phyloP scores from a whole-genome alignment of 1,284 basidiomycete genomes.

The Omphalotus olearius region DNA sequence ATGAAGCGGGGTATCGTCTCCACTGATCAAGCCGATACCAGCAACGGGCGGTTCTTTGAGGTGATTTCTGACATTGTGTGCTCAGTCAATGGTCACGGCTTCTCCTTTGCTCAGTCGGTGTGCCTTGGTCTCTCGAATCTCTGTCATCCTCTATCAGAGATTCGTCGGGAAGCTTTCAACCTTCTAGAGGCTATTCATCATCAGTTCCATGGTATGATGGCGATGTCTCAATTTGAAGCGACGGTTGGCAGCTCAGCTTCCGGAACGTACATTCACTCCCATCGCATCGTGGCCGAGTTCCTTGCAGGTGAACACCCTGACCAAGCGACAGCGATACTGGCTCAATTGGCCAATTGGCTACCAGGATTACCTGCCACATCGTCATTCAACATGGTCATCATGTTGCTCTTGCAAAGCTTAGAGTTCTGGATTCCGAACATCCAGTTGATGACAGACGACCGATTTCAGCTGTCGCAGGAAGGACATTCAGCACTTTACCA shows the following conservation, averaged over 20 bases:
- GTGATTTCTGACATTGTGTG: slow-evolving; percentile 75
- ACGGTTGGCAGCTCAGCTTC: slow-evolving; percentile 73
- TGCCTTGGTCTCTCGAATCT: slow-evolving; percentile 85
- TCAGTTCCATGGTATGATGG: slow-evolving; percentile 53
- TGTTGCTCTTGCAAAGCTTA: slow-evolving; percentile 67
- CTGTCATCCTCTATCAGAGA: slow-evolving; percentile 65
- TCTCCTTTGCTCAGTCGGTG: slow-evolving; percentile 74
- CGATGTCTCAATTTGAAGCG: slow-evolving; percentile 71
- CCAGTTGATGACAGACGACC: slow-evolving; percentile 62
- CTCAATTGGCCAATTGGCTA: slow-evolving; percentile 74
- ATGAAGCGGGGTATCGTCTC: slow-evolving; percentile 72
- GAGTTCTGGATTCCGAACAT: slow-evolving; percentile 81
- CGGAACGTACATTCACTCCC: slow-evolving; percentile 78
- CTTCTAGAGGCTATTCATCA: slow-evolving; percentile 75
- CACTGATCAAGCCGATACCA: slow-evolving; percentile 48
- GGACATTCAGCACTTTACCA: slow-evolving; percentile 77
- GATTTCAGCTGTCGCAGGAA: slow-evolving; percentile 49
- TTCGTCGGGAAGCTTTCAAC: slow-evolving; percentile 76
- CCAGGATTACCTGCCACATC: slow-evolving; percentile 59
- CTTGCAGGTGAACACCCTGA: slow-evolving; percentile 80
- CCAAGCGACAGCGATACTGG: slow-evolving; percentile 65
- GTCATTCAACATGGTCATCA: slow-evolving; percentile 39
- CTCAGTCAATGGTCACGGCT: slow-evolving; percentile 50
- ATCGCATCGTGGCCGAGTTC: slow-evolving; percentile 72
- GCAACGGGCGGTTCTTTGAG: slow-evolving; percentile 71